phyloP scores from a whole-genome alignment of 306 rosid genomes.

The Glycine tomentella region DNA sequence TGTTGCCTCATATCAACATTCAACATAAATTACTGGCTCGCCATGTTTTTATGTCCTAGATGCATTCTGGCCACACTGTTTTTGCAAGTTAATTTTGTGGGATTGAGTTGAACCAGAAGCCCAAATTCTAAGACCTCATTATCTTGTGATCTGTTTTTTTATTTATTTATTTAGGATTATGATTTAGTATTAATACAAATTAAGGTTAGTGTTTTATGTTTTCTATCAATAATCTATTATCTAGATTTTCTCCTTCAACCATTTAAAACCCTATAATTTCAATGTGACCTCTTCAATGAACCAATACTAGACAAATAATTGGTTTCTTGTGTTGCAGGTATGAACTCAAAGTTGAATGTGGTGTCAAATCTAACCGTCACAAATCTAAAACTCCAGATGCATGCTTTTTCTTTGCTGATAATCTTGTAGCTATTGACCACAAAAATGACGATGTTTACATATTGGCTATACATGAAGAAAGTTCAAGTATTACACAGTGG shows the following conservation, averaged over 20 bases:
- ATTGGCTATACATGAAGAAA: conserved; percentile 69
- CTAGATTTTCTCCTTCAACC: background rate
- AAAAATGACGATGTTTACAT: conserved; percentile 79
- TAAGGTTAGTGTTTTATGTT: background rate
- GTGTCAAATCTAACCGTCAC: conserved; percentile 66
- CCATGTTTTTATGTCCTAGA: too few relatives aligned
- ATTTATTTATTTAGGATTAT: background rate
- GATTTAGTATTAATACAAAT: background rate
- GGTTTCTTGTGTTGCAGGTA: conserved; percentile 71
- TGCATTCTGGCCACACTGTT: too few relatives aligned
- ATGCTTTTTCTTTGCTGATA: conserved; percentile 95
- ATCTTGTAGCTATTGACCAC: conserved; percentile 84
- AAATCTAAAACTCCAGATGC: conserved; percentile 94
- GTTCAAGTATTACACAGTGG: conserved; percentile 60
- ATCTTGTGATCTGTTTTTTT: background rate
- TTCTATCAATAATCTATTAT: background rate
- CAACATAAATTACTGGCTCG: too few relatives aligned
- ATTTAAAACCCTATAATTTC: background rate
- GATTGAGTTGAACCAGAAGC: too few relatives aligned
- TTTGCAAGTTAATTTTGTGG: too few relatives aligned
- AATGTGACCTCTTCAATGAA: conserved; percentile 26
- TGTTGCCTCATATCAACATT: too few relatives aligned
- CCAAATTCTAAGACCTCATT: background rate
- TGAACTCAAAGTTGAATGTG: conserved; percentile 94
- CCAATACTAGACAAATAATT: conserved; percentile 26